A percentile compares a stretch with the other conserved stretches of the same genome.
phyloP scores from a whole-genome alignment of 2,329 filamentous ascomycete species.

The Cladosporium sphaerospermum region DNA sequence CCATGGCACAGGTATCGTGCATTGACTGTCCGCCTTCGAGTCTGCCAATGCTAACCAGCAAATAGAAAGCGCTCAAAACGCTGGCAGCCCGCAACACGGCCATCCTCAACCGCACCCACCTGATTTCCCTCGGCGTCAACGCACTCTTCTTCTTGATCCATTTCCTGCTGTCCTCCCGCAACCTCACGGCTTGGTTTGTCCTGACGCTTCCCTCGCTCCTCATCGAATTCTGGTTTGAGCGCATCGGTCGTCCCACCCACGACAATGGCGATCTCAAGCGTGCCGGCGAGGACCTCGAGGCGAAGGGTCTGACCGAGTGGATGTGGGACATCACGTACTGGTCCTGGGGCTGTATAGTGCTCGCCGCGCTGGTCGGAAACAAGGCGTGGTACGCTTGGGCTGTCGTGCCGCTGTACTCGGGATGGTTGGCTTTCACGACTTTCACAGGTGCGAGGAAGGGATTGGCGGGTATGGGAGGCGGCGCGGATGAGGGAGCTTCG shows the following conservation, averaged over 20 bases:
- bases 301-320: constrained; percentile 87
- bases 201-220: constrained; percentile 68
- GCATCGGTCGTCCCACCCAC: constrained; percentile 71
- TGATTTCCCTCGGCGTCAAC: constrained; percentile 68
- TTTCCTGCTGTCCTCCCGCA: constrained; percentile 51
- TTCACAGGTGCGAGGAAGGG: constrained; percentile 41
- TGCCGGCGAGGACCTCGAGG: constrained; percentile 80
- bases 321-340: constrained; percentile 97
- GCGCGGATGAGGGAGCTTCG: constrained; percentile 18
- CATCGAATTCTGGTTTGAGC: constrained; percentile 82
- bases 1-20: constrained; percentile 24
- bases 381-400: constrained; percentile 63
- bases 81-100: constrained; percentile 73
- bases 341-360: constrained; percentile 70
- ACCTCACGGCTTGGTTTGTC: constrained; percentile 60
- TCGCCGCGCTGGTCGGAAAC: constrained; percentile 75
- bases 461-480: constrained; percentile 35
- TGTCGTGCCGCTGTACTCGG: constrained; percentile 43
- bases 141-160: constrained; percentile 66
- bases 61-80: constrained; percentile 48
- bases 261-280: constrained; percentile 57
- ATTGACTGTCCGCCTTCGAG: not conserved
- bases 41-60: too few species aligned
- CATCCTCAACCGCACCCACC: constrained; percentile 74
- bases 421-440: constrained; percentile 40